Evolutionary conservation across 2,329 filamentous ascomycete genomes (phyloP).

Genomic region (Epicoccum nigrum): DNA sequence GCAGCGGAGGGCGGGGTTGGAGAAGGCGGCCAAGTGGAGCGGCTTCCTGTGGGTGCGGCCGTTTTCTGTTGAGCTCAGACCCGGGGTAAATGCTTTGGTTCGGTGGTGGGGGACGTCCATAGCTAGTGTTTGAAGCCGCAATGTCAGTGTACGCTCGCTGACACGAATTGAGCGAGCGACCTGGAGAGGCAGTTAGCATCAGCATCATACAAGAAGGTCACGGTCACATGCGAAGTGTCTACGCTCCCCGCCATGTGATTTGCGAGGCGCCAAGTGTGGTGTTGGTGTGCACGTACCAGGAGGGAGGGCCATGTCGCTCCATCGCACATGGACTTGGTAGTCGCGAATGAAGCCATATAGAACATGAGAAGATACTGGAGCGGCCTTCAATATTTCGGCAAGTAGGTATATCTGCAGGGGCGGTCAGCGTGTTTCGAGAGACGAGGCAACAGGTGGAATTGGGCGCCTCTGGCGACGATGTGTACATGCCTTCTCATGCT

Average conservation of each 20-base stretch:
- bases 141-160: slow-evolving; percentile 45
- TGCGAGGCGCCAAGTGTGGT: too few relatives aligned
- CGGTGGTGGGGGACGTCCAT: slow-evolving; percentile 39
- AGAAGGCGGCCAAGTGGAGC: slow-evolving; percentile 50
- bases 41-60: slow-evolving; percentile 42
- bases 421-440: not conserved
- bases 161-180: slow-evolving; percentile 46
- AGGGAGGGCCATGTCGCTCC: slow-evolving; percentile 58
- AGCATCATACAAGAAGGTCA: slow-evolving; percentile 7
- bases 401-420: slow-evolving; percentile 50
- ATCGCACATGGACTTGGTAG: slow-evolving; percentile 53
- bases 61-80: slow-evolving; percentile 45
- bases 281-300: slow-evolving; percentile 50
- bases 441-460: slow-evolving; percentile 14
- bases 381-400: slow-evolving; percentile 59
- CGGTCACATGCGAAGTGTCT: not conserved
- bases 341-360: slow-evolving; percentile 54
- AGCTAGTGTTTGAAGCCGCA: slow-evolving; percentile 31
- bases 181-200: slow-evolving; percentile 30
- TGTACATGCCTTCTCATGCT: slow-evolving; percentile 57
- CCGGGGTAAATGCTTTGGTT: slow-evolving; percentile 41
- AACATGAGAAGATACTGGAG: slow-evolving; percentile 51
- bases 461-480: not conserved
- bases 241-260: too few relatives aligned
- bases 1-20: slow-evolving; percentile 53